Evolutionary conservation across 495 filamentous ascomycete genomes (phyloP).

Genomic region (Trypethelium eluteriae): DNA sequence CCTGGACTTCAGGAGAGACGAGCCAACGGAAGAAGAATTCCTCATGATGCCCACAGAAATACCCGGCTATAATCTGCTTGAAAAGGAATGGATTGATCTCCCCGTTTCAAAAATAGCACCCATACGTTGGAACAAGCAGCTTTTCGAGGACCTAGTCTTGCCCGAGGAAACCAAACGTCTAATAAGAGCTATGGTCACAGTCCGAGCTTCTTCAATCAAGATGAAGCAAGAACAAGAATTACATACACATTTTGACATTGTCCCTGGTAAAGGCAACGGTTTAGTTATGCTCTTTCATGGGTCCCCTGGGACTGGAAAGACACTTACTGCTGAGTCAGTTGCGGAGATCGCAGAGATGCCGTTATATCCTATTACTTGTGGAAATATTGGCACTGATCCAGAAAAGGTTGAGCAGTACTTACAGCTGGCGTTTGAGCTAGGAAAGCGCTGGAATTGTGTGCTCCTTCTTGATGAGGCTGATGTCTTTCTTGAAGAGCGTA

Average conservation of each 20-base stretch:
- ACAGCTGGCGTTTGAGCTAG: constrained; percentile 40
- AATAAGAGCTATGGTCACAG: background rate
- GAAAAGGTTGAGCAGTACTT: constrained; percentile 45
- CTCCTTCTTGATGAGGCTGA: constrained; percentile 20
- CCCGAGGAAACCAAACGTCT: background rate
- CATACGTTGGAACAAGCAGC: background rate
- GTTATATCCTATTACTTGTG: constrained; percentile 47
- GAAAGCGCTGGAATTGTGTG: constrained; percentile 11
- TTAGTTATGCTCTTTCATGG: constrained; percentile 55
- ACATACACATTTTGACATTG: background rate
- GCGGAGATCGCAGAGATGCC: constrained; percentile 49
- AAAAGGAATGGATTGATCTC: background rate
- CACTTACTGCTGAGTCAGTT: constrained; percentile 48
- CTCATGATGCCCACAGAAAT: background rate
- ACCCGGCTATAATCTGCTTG: background rate
- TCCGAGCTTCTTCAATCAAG: background rate
- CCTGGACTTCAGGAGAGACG: background rate
- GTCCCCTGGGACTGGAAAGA: constrained; percentile 52
- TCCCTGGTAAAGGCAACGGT: constrained; percentile 41
- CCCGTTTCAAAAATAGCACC: background rate
- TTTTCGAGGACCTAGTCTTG: background rate
- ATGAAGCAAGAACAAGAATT: background rate
- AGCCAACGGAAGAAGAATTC: background rate
- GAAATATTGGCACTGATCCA: constrained; percentile 48
- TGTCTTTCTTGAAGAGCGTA: constrained; percentile 17